A percentile compares a stretch with the other conserved stretches of the same genome.
These are phyloP conservation scores for Hypomontagnella submonticulosa DNA, from an alignment of 495 filamentous ascomycete species.

Conservation along the genomic window DNA sequence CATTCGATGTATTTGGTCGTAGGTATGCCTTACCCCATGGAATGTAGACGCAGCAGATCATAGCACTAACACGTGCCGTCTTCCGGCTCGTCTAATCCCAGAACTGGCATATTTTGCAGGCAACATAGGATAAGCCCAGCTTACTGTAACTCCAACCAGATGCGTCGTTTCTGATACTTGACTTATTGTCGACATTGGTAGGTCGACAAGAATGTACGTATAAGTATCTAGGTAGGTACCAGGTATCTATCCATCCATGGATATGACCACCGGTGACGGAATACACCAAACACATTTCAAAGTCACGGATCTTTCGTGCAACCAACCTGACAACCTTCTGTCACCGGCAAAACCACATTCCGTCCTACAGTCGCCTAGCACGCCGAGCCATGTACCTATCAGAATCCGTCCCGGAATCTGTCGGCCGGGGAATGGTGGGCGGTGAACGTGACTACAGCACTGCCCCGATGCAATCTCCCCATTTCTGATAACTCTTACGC, in stretches of 20 bases:
- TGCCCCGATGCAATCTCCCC: conserved; percentile 25
- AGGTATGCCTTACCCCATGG: conserved; percentile 2
- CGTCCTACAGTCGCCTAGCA: background rate
- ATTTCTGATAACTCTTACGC: conserved; percentile 5
- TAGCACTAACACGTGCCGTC: conserved; percentile 19
- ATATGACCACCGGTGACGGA: background rate
- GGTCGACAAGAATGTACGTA: background rate
- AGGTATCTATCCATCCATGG: background rate
- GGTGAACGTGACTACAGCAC: conserved; percentile 31
- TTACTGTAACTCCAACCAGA: conserved; percentile 7
- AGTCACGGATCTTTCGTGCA: too few species aligned
- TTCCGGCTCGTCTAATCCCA: conserved; percentile 18
- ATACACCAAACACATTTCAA: too few species aligned
- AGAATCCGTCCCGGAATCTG: conserved; percentile 3
- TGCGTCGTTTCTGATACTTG: too few species aligned
- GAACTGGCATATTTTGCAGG: conserved; percentile 13
- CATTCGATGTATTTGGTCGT: conserved; percentile 4
- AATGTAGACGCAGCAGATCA: conserved; percentile 7
- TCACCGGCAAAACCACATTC: background rate
- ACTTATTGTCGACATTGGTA: background rate
- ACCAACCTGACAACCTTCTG: too few species aligned
- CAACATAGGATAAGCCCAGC: too few species aligned
- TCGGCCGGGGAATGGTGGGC: conserved; percentile 6
- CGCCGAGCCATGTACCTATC: background rate
- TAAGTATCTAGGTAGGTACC: background rate